These are phyloP conservation scores for Colletotrichum musae DNA, from an alignment of 2,329 filamentous ascomycete genomes.

Conservation along the genomic window DNA sequence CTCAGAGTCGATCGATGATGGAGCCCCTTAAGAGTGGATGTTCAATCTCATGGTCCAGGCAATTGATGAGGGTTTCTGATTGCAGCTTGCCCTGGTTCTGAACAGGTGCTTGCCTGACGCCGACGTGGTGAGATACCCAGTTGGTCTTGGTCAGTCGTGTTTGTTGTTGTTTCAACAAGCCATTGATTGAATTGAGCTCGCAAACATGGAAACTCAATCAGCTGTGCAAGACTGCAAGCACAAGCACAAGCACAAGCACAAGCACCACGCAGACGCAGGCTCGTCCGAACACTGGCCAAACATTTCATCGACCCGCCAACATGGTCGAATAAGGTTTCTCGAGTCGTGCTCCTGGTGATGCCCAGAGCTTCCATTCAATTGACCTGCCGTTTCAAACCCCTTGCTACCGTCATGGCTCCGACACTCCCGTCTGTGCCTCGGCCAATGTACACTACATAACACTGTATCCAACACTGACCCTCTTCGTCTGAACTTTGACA, in stretches of 20 bases:
- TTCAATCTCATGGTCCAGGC: neutral
- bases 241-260: too few species aligned
- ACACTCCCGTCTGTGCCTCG: constrained; percentile 13
- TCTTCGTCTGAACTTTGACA: constrained; percentile 22
- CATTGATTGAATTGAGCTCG: too few species aligned
- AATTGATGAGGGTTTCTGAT: too few species aligned
- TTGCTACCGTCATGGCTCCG: constrained; percentile 1
- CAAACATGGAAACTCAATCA: too few species aligned
- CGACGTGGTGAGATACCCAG: too few species aligned
- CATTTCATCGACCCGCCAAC: constrained; percentile 5
- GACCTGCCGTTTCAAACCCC: constrained; percentile 17
- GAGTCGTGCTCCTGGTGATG: constrained; percentile 8
- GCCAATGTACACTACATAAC: neutral
- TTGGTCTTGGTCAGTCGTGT: too few species aligned
- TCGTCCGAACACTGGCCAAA: too few species aligned
- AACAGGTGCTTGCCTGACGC: too few species aligned
- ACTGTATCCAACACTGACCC: constrained; percentile 5
- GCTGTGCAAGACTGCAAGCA: too few species aligned
- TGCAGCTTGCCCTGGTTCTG: too few species aligned
- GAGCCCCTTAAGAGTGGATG: constrained; percentile 9
- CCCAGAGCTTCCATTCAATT: constrained; percentile 15
- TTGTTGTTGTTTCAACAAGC: too few species aligned
- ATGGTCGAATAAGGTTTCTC: constrained; percentile 19
- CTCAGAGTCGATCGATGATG: constrained; percentile 15
- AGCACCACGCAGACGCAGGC: too few species aligned